phyloP scores from a whole-genome alignment of 768 basidiomycete species.

The Lentinula aciculospora region DNA sequence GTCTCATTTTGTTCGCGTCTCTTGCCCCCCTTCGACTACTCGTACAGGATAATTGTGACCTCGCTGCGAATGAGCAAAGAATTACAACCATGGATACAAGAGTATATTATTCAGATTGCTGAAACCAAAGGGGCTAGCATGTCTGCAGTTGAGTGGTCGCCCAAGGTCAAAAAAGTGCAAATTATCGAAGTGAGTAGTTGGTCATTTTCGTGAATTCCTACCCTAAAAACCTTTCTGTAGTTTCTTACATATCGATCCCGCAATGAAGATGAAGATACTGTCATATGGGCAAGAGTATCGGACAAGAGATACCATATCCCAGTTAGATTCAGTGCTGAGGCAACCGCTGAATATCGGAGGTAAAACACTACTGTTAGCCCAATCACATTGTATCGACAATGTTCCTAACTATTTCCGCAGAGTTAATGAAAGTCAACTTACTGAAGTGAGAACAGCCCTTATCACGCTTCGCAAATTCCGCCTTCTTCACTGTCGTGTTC shows the following conservation, averaged over 20 bases:
- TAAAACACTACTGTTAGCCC: neutral
- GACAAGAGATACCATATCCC: neutral
- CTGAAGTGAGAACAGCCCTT: neutral
- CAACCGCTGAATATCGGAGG: neutral
- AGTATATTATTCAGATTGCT: neutral
- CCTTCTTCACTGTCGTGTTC: neutral
- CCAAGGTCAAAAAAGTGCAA: neutral
- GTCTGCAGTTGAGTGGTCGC: neutral
- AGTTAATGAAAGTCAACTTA: neutral
- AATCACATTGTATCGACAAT: no score
- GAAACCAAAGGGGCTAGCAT: neutral
- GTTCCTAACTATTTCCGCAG: neutral
- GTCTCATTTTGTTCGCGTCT: neutral
- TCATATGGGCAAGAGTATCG: neutral
- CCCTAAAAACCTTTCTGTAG: neutral
- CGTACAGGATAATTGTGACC: no score
- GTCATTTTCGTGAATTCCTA: neutral
- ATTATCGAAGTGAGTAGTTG: neutral
- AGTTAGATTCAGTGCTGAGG: neutral
- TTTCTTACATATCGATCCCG: neutral
- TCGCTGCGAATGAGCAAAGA: neutral
- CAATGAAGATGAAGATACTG: neutral
- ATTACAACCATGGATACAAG: slow-evolving; percentile 1
- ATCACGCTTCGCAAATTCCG: neutral
- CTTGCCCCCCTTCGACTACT: neutral